phyloP scores from a whole-genome alignment of 1,284 basidiomycete species.

The Ganoderma multipileum region DNA sequence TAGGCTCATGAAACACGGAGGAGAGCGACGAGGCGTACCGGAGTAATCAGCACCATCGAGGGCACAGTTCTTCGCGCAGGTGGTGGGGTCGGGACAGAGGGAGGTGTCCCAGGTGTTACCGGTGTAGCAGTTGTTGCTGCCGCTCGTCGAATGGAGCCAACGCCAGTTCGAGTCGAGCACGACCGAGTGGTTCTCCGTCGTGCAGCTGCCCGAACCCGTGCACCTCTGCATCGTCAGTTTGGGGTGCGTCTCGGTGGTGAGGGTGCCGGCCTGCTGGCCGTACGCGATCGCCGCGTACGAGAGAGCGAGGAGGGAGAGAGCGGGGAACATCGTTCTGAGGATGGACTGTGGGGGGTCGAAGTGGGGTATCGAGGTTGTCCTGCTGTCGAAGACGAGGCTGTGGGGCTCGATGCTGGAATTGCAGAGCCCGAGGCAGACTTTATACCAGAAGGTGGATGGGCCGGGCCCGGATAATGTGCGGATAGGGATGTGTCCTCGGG shows the following conservation, averaged over 20 bases:
- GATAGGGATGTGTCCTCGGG: neutral
- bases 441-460: slow-evolving; percentile 10
- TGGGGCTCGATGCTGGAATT: slow-evolving; percentile 19
- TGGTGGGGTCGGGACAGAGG: slow-evolving; percentile 43
- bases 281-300: slow-evolving; percentile 35
- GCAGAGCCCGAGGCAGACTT: neutral
- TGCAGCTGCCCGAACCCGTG: slow-evolving; percentile 22
- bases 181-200: slow-evolving; percentile 33
- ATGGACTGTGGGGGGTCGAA: neutral
- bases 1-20: neutral
- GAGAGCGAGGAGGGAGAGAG: slow-evolving; percentile 36
- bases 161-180: slow-evolving; percentile 48
- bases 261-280: slow-evolving; percentile 45
- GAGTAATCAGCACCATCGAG: slow-evolving; percentile 64
- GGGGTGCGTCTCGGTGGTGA: slow-evolving; percentile 44
- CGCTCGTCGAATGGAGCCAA: slow-evolving; percentile 42
- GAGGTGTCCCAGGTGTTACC: slow-evolving; percentile 44
- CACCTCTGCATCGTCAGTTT: slow-evolving; percentile 40
- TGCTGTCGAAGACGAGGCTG: slow-evolving; percentile 2
- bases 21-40: slow-evolving; percentile 30
- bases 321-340: slow-evolving; percentile 33
- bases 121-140: slow-evolving; percentile 47
- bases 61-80: slow-evolving; percentile 57
- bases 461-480: slow-evolving; percentile 24
- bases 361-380: neutral